These are phyloP conservation scores for Metschnikowia bowlesiae DNA, from an alignment of 805 yeast species.

Conservation along the genomic window DNA sequence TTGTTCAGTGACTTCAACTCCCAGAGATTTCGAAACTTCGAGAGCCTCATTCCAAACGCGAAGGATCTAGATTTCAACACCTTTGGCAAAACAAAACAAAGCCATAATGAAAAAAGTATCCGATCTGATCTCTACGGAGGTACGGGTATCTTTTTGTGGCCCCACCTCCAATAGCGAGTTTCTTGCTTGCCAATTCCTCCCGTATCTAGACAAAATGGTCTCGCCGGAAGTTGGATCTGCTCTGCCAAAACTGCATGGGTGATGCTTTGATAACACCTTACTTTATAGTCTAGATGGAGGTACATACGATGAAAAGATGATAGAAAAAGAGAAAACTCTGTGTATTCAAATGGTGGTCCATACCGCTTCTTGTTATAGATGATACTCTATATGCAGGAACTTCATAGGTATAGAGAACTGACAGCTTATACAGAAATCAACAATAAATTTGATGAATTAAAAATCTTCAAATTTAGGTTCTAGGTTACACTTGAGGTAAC, in stretches of 20 bases:
- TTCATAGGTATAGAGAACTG: no score
- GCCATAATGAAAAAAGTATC: constrained; percentile 29
- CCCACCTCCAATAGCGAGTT: constrained; percentile 19
- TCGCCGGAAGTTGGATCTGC: constrained; percentile 26
- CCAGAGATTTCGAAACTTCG: constrained; percentile 8
- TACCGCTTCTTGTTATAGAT: no score
- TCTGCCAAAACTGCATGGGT: constrained; percentile 19
- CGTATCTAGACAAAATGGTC: constrained; percentile 29
- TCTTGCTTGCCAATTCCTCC: constrained; percentile 29
- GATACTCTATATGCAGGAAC: no score
- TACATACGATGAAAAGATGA: no score
- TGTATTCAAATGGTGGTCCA: no score
- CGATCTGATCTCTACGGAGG: constrained; percentile 25
- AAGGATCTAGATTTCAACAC: constrained; percentile 35
- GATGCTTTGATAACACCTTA: no score
- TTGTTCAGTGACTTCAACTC: constrained; percentile 59
- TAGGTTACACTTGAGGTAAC: no score
- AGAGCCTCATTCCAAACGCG: constrained; percentile 28
- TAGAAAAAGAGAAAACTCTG: no score
- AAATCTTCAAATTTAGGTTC: no score
- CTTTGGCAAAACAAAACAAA: constrained; percentile 32
- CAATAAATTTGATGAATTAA: no score
- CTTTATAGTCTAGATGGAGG: no score
- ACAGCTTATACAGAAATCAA: no score
- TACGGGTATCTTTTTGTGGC: constrained; percentile 27